Evolutionary conservation across 176 grass and related monocot genomes (phyloP).

Genomic region (Carex parvula): DNA sequence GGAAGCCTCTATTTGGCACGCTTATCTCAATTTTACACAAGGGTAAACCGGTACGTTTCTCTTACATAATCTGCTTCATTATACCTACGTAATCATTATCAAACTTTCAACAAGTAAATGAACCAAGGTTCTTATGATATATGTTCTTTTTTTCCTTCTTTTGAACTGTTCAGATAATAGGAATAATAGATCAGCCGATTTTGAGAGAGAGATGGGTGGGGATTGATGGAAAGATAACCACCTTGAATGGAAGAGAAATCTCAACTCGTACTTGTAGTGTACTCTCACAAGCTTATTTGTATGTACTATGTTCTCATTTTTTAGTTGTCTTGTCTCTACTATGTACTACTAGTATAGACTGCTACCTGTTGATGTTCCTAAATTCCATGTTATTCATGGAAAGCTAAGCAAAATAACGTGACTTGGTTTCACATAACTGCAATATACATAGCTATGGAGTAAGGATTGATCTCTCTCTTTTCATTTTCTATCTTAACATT

Average conservation of each 20-base stretch:
- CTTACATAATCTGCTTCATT: conserved; percentile 5
- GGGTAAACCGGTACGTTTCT: conserved; percentile 68
- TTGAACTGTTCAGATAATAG: conserved; percentile 52
- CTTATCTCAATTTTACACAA: conserved; percentile 74
- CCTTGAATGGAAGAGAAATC: conserved; percentile 71
- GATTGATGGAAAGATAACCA: conserved; percentile 58
- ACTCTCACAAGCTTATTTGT: conserved; percentile 90
- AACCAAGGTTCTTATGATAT: background rate
- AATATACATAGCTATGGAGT: background rate
- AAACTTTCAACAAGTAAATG: background rate
- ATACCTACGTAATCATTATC: background rate
- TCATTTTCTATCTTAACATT: too few species aligned
- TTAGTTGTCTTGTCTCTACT: conserved; percentile 20
- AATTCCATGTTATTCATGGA: background rate
- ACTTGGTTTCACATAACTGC: background rate
- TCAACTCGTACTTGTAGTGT: conserved; percentile 59
- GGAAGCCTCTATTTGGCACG: conserved; percentile 86
- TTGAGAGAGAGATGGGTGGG: conserved; percentile 92
- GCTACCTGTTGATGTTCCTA: background rate
- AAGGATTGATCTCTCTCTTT: background rate
- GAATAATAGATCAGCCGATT: conserved; percentile 82
- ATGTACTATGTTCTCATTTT: conserved; percentile 27
- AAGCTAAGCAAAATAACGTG: background rate
- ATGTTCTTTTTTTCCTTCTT: background rate
- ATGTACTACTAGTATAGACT: background rate